Conservation (phyloP, 441 rosid species). For the Erodium trifolium region DNA sequence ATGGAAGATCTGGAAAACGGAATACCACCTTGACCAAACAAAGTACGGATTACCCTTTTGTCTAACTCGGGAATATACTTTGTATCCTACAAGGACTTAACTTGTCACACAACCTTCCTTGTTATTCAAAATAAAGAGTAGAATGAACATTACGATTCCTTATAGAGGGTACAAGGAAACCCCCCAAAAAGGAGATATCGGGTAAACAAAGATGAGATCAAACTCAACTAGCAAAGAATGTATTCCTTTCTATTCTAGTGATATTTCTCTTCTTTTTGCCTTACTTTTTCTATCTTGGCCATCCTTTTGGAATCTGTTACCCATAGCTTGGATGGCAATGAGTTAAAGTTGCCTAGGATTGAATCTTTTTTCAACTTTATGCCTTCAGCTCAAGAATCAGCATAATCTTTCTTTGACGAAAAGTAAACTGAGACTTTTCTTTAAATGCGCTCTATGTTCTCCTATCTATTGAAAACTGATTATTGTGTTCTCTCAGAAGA, state of each 20-base stretch:
- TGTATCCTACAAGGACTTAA: neutral
- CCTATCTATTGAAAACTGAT: too few species aligned
- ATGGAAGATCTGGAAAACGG: too few species aligned
- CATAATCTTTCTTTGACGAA: neutral
- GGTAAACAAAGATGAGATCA: neutral
- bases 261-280: too few species aligned
- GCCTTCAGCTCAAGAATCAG: conserved; percentile 1
- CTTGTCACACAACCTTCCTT: neutral
- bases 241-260: neutral
- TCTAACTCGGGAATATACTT: too few species aligned
- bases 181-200: neutral
- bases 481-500: too few species aligned
- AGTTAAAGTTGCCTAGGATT: neutral
- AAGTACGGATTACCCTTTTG: too few species aligned
- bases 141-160: conserved; percentile 1
- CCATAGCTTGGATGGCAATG: neutral
- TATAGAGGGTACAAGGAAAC: neutral
- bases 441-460: neutral
- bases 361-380: neutral
- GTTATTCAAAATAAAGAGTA: neutral
- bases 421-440: neutral
- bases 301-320: neutral
- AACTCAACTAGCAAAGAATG: neutral
- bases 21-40: too few species aligned
- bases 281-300: neutral